These are phyloP conservation scores for Hymenoscyphus linearis DNA, from an alignment of 2,329 filamentous ascomycete species.

Conservation along the genomic window DNA sequence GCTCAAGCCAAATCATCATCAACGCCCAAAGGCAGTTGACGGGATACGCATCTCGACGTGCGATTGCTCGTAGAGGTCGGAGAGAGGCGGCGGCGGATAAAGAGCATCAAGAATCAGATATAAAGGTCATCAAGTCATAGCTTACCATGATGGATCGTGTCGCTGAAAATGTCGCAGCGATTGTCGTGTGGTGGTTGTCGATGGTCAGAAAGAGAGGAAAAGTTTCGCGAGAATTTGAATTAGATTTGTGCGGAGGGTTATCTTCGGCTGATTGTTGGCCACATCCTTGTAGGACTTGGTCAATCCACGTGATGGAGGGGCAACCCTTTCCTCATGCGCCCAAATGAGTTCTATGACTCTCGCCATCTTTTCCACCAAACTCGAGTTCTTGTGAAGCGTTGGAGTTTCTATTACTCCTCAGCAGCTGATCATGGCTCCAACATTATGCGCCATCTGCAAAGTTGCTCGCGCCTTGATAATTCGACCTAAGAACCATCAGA, in stretches of 20 bases:
- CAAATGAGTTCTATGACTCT: neutral
- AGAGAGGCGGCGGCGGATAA: slow-evolving; percentile 32
- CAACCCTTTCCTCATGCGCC: no score
- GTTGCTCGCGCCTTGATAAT: slow-evolving; percentile 79
- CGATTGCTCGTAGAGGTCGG: slow-evolving; percentile 36
- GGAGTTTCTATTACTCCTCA: neutral
- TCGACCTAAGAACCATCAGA: slow-evolving; percentile 89
- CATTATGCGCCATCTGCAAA: slow-evolving; percentile 70
- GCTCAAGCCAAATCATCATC: slow-evolving; percentile 64
- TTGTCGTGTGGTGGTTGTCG: slow-evolving; percentile 29
- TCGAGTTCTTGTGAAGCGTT: neutral
- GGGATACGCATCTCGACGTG: slow-evolving; percentile 33
- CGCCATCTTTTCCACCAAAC: neutral
- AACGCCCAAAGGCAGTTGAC: slow-evolving; percentile 30
- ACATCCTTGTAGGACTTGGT: slow-evolving; percentile 23
- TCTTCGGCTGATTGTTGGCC: slow-evolving; percentile 8
- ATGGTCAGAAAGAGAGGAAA: slow-evolving; percentile 18
- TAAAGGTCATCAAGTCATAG: slow-evolving; percentile 33
- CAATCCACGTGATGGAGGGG: neutral
- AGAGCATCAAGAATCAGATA: slow-evolving; percentile 8
- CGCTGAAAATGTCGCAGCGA: slow-evolving; percentile 38
- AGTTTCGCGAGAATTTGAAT: slow-evolving; percentile 23
- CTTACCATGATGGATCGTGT: slow-evolving; percentile 57
- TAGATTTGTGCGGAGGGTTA: slow-evolving; percentile 12
- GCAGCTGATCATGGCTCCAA: slow-evolving; percentile 58